Conservation (phyloP, 306 rosid genomes). For the Ormosia semicastrata region DNA sequence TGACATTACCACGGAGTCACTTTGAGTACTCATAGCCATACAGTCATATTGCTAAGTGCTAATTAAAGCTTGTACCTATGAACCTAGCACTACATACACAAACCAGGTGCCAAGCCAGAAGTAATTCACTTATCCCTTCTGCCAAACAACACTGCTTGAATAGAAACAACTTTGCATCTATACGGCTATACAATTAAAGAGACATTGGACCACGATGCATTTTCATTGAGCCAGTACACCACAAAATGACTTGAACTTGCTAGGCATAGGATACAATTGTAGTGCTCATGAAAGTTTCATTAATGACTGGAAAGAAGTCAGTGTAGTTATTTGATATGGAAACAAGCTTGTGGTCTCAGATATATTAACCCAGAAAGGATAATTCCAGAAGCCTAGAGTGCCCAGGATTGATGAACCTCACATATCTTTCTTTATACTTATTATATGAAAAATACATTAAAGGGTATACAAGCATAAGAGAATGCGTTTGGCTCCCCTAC, state of each 20-base stretch:
- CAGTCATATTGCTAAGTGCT: not conserved
- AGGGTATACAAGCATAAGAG: not conserved
- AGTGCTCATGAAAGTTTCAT: not conserved
- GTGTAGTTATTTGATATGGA: conserved; percentile 5
- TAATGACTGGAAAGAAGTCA: not conserved
- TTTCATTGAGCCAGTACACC: not conserved
- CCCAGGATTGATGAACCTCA: not conserved
- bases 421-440: not conserved
- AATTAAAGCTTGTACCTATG: conserved; percentile 5
- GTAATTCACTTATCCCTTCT: not conserved
- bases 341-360: not conserved
- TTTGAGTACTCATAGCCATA: not conserved
- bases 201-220: not conserved
- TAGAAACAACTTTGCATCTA: not conserved
- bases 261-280: not conserved
- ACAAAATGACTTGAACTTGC: not conserved
- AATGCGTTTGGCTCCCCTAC: not conserved
- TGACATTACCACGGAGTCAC: not conserved
- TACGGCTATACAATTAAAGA: not conserved
- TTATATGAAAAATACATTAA: not conserved
- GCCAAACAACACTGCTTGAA: not conserved
- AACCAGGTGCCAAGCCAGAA: not conserved
- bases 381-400: not conserved
- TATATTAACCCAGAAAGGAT: not conserved
- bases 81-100: conserved; percentile 7